Conservation (phyloP, 106 monocot species). For the Cymbidium sinense region DNA sequence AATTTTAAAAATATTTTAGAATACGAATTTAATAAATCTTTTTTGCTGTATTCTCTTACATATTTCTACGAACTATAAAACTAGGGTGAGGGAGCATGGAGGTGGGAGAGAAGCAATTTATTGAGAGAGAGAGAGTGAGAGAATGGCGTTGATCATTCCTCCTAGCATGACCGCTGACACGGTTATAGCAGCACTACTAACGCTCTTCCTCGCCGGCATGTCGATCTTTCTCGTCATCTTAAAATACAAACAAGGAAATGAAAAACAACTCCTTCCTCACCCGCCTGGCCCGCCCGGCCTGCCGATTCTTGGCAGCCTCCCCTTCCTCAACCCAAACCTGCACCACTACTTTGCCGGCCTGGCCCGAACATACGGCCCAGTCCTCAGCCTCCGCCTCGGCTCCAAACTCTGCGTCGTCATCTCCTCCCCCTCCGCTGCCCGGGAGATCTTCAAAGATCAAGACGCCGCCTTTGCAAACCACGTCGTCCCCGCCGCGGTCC, state of each 20-base stretch:
- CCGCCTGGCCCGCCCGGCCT: slow-evolving; percentile 44
- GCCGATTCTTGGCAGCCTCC: slow-evolving; percentile 48
- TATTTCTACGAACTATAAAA: too few species aligned
- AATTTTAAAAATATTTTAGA: too few species aligned
- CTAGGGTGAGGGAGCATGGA: too few species aligned
- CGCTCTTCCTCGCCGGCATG: too few species aligned
- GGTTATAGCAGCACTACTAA: too few species aligned
- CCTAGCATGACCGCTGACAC: too few species aligned
- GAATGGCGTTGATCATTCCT: too few species aligned
- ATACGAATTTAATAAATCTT: too few species aligned
- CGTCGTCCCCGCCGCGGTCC: background rate
- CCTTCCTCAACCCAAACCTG: slow-evolving; percentile 36
- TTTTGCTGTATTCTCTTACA: too few species aligned
- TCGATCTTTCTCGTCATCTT: too few species aligned
- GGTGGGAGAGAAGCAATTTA: too few species aligned
- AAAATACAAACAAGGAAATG: background rate
- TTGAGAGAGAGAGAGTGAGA: too few species aligned
- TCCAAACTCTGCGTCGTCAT: slow-evolving; percentile 34
- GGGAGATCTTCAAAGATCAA: slow-evolving; percentile 29
- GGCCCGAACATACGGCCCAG: slow-evolving; percentile 34
- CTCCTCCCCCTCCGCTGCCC: slow-evolving; percentile 38
- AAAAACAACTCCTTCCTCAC: background rate
- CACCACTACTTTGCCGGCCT: slow-evolving; percentile 43
- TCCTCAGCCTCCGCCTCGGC: slow-evolving; percentile 47
- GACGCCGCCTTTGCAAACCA: slow-evolving; percentile 13